Evolutionary conservation across 176 grass and related monocot genomes (phyloP).

Genomic region (Coix lacrymajobi): DNA sequence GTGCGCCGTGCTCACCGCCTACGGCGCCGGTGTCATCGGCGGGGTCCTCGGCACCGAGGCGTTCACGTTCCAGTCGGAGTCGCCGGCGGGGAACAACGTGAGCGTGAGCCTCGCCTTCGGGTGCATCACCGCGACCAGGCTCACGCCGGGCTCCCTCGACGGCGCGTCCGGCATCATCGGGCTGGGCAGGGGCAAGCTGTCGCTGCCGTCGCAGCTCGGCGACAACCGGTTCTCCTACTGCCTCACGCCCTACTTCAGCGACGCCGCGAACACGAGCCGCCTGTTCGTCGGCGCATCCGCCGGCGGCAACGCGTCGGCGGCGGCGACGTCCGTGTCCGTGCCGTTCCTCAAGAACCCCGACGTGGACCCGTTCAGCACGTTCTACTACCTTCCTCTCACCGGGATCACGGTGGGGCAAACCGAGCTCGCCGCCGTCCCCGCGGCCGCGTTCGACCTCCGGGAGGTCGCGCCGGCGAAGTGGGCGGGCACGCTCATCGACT

Average conservation of each 20-base stretch:
- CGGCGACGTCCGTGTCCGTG: background rate
- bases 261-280: background rate
- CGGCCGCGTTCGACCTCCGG: slow-evolving; percentile 6
- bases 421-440: background rate
- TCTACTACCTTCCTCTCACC: background rate
- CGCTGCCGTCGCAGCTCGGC: background rate
- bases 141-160: background rate
- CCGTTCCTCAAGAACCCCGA: background rate
- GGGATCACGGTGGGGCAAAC: background rate
- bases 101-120: background rate
- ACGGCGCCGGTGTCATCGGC: background rate
- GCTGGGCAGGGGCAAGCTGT: slow-evolving; percentile 11
- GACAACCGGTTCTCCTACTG: slow-evolving; percentile 28
- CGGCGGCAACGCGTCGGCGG: background rate
- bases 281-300: slow-evolving; percentile 7
- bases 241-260: background rate
- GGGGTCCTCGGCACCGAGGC: background rate
- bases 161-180: slow-evolving; percentile 23
- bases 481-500: background rate
- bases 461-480: background rate
- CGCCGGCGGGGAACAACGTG: background rate
- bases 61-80: background rate
- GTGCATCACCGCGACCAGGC: background rate
- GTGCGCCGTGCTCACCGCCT: background rate
- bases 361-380: background rate